phyloP scores from a whole-genome alignment of 306 rosid genomes.

The Cyamopsis tetragonoloba region DNA sequence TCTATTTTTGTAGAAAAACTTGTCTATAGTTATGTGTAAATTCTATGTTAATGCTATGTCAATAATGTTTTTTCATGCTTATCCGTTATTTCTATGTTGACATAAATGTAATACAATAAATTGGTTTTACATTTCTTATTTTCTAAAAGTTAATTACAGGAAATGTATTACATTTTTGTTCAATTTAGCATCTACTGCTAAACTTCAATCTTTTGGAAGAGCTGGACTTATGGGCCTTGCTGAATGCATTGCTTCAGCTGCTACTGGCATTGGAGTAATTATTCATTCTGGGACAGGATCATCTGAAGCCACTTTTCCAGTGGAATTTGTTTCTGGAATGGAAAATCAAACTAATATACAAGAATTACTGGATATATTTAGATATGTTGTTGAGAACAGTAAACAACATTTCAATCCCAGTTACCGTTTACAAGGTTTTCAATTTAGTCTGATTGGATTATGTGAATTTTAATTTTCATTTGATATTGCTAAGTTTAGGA shows the following conservation, averaged over 20 bases:
- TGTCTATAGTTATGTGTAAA: neutral
- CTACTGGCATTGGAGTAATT: constrained; percentile 38
- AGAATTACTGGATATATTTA: constrained; percentile 57
- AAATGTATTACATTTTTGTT: constrained; percentile 52
- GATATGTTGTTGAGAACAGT: constrained; percentile 85
- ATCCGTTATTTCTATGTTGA: constrained; percentile 6
- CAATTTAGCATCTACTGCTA: constrained; percentile 69
- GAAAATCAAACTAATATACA: constrained; percentile 39
- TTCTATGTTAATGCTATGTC: neutral
- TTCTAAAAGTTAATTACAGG: constrained; percentile 52
- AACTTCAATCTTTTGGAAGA: constrained; percentile 69
- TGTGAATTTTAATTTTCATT: constrained; percentile 22
- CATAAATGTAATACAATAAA: neutral
- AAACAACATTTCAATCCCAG: constrained; percentile 95
- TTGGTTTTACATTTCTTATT: constrained; percentile 32
- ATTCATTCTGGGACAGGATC: constrained; percentile 32
- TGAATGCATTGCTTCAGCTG: constrained; percentile 85
- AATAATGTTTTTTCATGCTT: neutral
- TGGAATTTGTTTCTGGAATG: constrained; percentile 37
- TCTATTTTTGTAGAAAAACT: neutral
- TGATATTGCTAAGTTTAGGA: constrained; percentile 11
- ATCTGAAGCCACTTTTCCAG: constrained; percentile 25
- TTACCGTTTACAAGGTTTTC: constrained; percentile 81
- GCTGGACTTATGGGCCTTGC: constrained; percentile 87
- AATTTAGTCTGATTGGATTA: constrained; percentile 39